Evolutionary conservation across 176 grass and related monocot species (phyloP).

Genomic region (Pontederia crassipes): DNA sequence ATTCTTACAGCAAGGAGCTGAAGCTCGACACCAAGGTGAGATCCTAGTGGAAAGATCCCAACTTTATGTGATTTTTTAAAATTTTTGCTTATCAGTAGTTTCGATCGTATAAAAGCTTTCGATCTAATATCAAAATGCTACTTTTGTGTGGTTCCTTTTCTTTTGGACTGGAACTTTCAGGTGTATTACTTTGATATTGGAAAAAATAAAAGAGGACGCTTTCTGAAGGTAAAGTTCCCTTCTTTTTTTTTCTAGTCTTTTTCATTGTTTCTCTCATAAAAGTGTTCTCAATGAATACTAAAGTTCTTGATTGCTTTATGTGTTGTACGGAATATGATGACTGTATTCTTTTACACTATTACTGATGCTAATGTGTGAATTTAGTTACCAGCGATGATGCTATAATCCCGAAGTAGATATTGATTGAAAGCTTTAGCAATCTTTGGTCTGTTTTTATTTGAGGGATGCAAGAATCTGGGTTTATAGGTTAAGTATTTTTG

Average conservation of each 20-base stretch:
- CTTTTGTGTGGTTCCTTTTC: too few relatives aligned
- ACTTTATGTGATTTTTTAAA: conserved; percentile 2
- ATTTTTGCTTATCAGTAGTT: background rate
- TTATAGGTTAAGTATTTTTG: too few relatives aligned
- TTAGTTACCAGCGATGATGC: too few relatives aligned
- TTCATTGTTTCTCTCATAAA: background rate
- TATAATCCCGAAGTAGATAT: too few relatives aligned
- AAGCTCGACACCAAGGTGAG: conserved; percentile 74
- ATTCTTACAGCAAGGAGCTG: conserved; percentile 85
- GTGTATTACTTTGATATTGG: conserved; percentile 94
- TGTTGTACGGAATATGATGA: too few relatives aligned
- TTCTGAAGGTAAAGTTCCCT: conserved; percentile 53
- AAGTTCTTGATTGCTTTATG: background rate
- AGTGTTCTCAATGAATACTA: background rate
- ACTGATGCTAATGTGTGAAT: too few relatives aligned
- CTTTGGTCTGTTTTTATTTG: too few relatives aligned
- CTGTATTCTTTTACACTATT: too few relatives aligned
- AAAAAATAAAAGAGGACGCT: conserved; percentile 92
- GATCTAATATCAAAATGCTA: too few relatives aligned
- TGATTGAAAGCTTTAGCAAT: too few relatives aligned
- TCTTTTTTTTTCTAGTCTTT: background rate
- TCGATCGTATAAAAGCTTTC: too few relatives aligned
- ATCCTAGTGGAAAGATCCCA: background rate
- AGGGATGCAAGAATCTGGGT: too few relatives aligned
- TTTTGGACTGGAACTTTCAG: conserved; percentile 21